phyloP scores from a whole-genome alignment of 1,284 basidiomycete species.

The Ceratobasidium sp. region DNA sequence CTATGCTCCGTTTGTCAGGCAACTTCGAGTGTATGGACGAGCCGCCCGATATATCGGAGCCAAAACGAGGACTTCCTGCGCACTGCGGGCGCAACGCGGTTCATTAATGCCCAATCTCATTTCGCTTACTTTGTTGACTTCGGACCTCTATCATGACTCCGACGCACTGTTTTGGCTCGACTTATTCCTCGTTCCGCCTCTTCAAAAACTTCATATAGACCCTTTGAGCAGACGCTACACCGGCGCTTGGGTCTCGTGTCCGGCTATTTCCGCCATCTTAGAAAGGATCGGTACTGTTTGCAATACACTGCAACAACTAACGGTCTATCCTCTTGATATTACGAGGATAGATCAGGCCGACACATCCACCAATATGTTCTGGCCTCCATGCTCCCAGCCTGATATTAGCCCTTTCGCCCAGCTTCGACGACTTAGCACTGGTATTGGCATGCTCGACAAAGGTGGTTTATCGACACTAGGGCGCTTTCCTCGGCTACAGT shows the following conservation, averaged over 20 bases:
- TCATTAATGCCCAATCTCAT: background rate
- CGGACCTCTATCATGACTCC: conserved; percentile 9
- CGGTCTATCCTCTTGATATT: background rate
- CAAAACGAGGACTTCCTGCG: background rate
- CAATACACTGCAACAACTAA: background rate
- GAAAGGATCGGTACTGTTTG: background rate
- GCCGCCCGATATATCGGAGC: conserved; percentile 6
- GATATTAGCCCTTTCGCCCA: background rate
- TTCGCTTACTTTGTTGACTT: conserved; percentile 6
- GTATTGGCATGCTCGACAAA: background rate
- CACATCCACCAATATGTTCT: background rate
- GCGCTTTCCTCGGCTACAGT: background rate
- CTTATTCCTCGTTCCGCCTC: background rate
- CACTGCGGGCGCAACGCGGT: background rate
- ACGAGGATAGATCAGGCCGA: background rate
- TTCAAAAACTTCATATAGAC: background rate
- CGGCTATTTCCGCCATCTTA: background rate
- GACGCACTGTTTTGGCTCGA: conserved; percentile 17
- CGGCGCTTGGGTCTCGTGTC: conserved; percentile 22
- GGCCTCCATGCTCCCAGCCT: background rate
- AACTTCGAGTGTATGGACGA: conserved; percentile 16
- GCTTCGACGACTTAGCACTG: conserved; percentile 6
- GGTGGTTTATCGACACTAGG: background rate
- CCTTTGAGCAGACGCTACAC: background rate
- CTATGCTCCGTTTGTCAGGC: conserved; percentile 27